Evolutionary conservation across 345 rosid genomes (phyloP), one percentile per base, ranked within the genome.

Genomic region (Sonneratia alba): DNA sequence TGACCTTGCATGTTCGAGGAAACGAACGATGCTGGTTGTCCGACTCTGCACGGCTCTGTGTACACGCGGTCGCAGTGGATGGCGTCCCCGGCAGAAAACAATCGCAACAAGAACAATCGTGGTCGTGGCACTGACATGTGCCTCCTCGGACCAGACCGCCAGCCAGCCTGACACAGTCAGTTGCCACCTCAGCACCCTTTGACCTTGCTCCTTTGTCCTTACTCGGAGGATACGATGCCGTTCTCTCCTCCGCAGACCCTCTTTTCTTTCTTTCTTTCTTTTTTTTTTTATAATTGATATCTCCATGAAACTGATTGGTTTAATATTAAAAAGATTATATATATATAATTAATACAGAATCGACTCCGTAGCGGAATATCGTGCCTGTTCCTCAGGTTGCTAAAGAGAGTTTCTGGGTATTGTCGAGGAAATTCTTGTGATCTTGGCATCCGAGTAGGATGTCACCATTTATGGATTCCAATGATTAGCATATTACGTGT

Each of bases 91-190:
- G 10, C 45, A 42, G 45, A 42, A 42, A 42, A 4, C 45, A 9
- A 42, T 42, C 6, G 45, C 51, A 47, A 7, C 7, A 22, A 9
- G 14, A 12, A n/a, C 11, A 36, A 45, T 19, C 19, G 56, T 68
- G 47, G 21, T 42, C 45, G 45, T 18, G 9, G 56, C 51, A 21
- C 71, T 45, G 22, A 63, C 13, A 27, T 7, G 19, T 7, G 7
- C 51, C 13, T 18, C 43, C 71, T 21, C 57, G 13, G 15, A 13
- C 51, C 51, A 47, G 32, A 32, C 57, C 49, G 18, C 12, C 36
- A 22, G 56, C 71, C 71, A 68, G 71, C 71, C 71, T 40, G 71
- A 68, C 48, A 21, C 32, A 18, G 24, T 14, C 36, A 13, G 57
- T 22, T 68, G 48, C 71, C 71, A 68, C 45, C 45, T 42, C 45